Conservation (phyloP, 2,329 filamentous ascomycete genomes). For the Rutstroemia sp. region DNA sequence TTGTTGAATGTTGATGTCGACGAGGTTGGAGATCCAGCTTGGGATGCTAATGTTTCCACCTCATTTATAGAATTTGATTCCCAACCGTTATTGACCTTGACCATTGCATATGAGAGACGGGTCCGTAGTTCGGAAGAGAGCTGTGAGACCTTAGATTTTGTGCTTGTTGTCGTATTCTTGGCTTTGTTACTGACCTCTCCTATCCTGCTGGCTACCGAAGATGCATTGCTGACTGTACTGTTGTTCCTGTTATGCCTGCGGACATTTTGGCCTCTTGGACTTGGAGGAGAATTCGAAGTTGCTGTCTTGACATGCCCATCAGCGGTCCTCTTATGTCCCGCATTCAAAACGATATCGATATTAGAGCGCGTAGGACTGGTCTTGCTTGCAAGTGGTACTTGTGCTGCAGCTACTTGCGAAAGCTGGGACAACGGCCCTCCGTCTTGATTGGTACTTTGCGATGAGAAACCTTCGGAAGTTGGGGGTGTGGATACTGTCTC, state of each 20-base stretch:
- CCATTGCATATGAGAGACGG: constrained; percentile 84
- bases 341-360: constrained; percentile 19
- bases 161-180: background rate
- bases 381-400: constrained; percentile 30
- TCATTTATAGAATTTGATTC: constrained; percentile 71
- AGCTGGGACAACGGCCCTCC: constrained; percentile 44
- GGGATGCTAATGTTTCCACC: constrained; percentile 66
- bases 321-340: constrained; percentile 65
- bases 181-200: constrained; percentile 56
- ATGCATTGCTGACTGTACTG: constrained; percentile 56
- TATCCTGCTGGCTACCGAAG: constrained; percentile 60
- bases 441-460: constrained; percentile 38
- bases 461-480: constrained; percentile 30
- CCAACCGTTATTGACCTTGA: constrained; percentile 89
- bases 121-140: constrained; percentile 61
- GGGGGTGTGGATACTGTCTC: constrained; percentile 34
- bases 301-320: constrained; percentile 63
- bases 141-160: constrained; percentile 20
- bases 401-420: constrained; percentile 47
- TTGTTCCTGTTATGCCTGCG: constrained; percentile 61
- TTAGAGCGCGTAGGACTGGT: constrained; percentile 17
- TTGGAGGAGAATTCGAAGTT: constrained; percentile 36
- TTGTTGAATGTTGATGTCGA: constrained; percentile 49
- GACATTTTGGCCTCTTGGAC: constrained; percentile 9
- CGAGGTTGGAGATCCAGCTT: constrained; percentile 55